These are phyloP conservation scores for Fusarium verticillioides DNA, from an alignment of 2,329 filamentous ascomycete genomes.

Conservation along the genomic window DNA sequence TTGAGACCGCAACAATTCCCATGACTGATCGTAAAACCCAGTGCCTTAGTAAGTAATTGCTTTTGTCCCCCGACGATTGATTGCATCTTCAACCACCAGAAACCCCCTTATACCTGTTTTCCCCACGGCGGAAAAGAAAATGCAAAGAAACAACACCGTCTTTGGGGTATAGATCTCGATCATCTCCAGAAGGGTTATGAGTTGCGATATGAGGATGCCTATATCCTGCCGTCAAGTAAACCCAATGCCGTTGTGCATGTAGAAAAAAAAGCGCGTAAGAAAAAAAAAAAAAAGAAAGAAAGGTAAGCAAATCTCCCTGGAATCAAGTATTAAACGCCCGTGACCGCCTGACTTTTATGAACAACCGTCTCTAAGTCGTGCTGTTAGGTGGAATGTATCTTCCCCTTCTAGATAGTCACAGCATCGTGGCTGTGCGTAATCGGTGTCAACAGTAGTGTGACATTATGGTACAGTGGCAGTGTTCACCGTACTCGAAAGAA, in stretches of 20 bases:
- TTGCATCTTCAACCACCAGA: constrained; percentile 11
- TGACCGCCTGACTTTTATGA: background rate
- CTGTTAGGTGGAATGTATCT: constrained; percentile 1
- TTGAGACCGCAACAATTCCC: constrained; percentile 8
- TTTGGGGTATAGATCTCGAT: constrained; percentile 4
- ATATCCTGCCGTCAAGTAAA: constrained; percentile 23
- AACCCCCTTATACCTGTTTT: constrained; percentile 5
- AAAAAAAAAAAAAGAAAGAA: constrained; percentile 15
- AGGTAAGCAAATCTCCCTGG: constrained; percentile 19
- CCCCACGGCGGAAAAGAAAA: constrained; percentile 20
- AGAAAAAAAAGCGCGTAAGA: constrained; percentile 8
- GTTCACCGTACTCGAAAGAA: constrained; percentile 14
- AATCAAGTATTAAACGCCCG: constrained; percentile 21
- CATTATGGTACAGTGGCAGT: constrained; percentile 10
- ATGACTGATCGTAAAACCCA: constrained; percentile 16
- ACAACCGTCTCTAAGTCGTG: background rate
- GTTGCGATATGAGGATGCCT: constrained; percentile 2
- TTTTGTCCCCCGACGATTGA: constrained; percentile 2
- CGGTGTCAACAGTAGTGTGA: constrained; percentile 9
- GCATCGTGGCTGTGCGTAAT: background rate
- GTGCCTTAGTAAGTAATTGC: background rate
- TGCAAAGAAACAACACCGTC: constrained; percentile 23
- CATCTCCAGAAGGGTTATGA: constrained; percentile 24
- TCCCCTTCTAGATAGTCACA: constrained; percentile 1
- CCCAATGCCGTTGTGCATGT: constrained; percentile 11